Conservation (phyloP, 805 yeast species). For the Diddensiella santjacobensis region DNA sequence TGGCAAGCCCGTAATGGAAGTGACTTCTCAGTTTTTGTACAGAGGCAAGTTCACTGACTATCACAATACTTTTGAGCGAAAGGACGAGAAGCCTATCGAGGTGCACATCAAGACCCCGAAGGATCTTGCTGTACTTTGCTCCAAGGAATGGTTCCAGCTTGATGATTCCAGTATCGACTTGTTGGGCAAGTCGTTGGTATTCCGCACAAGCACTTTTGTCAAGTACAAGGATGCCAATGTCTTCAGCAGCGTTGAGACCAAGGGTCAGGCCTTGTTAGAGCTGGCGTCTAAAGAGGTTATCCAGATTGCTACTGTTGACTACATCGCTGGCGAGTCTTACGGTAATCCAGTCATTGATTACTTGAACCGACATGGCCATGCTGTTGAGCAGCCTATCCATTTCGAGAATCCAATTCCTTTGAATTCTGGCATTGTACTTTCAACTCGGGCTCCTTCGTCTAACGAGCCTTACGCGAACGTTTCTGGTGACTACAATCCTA, state of each 20-base stretch:
- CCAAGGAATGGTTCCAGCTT: constrained; percentile 97
- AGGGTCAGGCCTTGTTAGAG: constrained; percentile 82
- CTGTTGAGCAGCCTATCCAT: constrained; percentile 89
- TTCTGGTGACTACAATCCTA: constrained; percentile 98
- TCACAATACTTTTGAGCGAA: constrained; percentile 87
- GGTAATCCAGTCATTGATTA: constrained; percentile 98
- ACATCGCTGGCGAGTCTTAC: constrained; percentile 86
- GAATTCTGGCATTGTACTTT: constrained; percentile 46
- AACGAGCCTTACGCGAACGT: constrained; percentile 96
- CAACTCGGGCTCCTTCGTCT: constrained; percentile 80
- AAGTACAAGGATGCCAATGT: constrained; percentile 73
- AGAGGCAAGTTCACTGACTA: constrained; percentile 87
- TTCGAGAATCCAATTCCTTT: constrained; percentile 90
- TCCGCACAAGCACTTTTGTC: constrained; percentile 83
- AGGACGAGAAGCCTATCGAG: constrained; percentile 82
- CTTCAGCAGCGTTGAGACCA: constrained; percentile 74
- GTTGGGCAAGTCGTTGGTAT: constrained; percentile 74
- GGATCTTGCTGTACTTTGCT: constrained; percentile 87
- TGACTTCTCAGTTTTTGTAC: constrained; percentile 91
- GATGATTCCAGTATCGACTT: constrained; percentile 58
- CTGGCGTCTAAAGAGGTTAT: constrained; percentile 86
- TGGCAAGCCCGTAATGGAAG: constrained; percentile 82
- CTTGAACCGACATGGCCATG: constrained; percentile 83
- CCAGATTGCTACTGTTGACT: constrained; percentile 77
- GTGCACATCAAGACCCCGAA: constrained; percentile 66